phyloP scores from a whole-genome alignment of 768 basidiomycete species.

The Obba rivulosa region DNA sequence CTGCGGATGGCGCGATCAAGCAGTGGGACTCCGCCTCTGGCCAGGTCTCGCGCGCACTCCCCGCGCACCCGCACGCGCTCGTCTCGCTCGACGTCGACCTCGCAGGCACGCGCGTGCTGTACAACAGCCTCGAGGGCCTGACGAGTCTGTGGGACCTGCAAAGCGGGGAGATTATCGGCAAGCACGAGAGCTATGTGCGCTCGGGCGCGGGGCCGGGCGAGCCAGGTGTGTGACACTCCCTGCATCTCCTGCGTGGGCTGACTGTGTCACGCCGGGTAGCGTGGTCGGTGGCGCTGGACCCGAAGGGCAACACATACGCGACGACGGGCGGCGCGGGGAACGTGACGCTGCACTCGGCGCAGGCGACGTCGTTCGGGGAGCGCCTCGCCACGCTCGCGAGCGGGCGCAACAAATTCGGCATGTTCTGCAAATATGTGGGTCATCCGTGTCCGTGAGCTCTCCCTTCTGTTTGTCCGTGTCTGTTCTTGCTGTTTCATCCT shows the following conservation, averaged over 20 bases:
- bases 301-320: slow-evolving; percentile 66
- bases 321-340: slow-evolving; percentile 70
- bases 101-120: slow-evolving; percentile 61
- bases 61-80: slow-evolving; percentile 81
- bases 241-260: slow-evolving; percentile 2
- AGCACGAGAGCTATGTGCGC: slow-evolving; percentile 68
- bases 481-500: slow-evolving; percentile 2
- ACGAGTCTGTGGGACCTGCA: slow-evolving; percentile 71
- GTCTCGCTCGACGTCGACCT: slow-evolving; percentile 72
- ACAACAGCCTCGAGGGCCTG: slow-evolving; percentile 81
- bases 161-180: slow-evolving; percentile 53
- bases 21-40: slow-evolving; percentile 68
- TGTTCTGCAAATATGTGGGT: slow-evolving; percentile 67
- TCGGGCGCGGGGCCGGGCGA: slow-evolving; percentile 51
- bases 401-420: slow-evolving; percentile 73
- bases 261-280: slow-evolving; percentile 35
- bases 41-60: slow-evolving; percentile 51
- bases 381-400: slow-evolving; percentile 53
- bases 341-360: slow-evolving; percentile 67
- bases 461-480: slow-evolving; percentile 4
- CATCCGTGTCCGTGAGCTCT: background rate
- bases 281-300: slow-evolving; percentile 82
- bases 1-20: slow-evolving; percentile 73
- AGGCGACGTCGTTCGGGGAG: slow-evolving; percentile 60
- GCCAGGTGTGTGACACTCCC: slow-evolving; percentile 52